Percentiles rank a stretch among this genome's conserved stretches.
These are phyloP conservation scores for Passalora sequoiae DNA, from an alignment of 2,329 filamentous ascomycete genomes.

Conservation along the genomic window DNA sequence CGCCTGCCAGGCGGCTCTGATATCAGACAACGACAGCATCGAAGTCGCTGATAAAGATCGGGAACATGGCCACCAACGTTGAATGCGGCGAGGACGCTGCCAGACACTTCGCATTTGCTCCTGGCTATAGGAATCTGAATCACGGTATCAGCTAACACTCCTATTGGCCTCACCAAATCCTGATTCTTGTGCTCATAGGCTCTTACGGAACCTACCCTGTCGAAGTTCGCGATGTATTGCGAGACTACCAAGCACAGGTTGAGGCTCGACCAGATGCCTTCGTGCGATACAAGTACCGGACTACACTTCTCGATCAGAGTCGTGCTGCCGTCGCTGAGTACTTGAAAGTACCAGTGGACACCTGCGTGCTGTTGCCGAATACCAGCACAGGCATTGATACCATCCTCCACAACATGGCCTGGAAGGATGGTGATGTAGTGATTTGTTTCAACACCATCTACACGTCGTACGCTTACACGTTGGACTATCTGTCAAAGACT, in stretches of 20 bases:
- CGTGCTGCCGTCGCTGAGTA: constrained; percentile 60
- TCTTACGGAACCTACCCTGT: constrained; percentile 74
- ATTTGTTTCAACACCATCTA: constrained; percentile 76
- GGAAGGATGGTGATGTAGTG: constrained; percentile 66
- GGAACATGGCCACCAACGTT: constrained; percentile 11
- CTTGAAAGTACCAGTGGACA: constrained; percentile 60
- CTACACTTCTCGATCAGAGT: constrained; percentile 57
- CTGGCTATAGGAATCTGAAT: constrained; percentile 65
- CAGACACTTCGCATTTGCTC: constrained; percentile 62
- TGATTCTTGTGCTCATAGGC: constrained; percentile 41
- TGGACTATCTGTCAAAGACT: constrained; percentile 66
- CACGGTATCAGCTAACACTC: constrained; percentile 52
- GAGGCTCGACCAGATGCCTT: constrained; percentile 71
- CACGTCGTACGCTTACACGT: constrained; percentile 65
- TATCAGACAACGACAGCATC: background rate
- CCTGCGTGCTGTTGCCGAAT: constrained; percentile 73
- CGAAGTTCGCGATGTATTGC: constrained; percentile 56
- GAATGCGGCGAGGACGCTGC: constrained; percentile 42
- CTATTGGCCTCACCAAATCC: background rate
- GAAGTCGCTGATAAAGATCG: background rate
- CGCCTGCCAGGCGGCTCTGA: background rate
- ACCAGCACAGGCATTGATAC: constrained; percentile 74
- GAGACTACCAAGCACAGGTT: constrained; percentile 58
- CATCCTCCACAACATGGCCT: constrained; percentile 67
- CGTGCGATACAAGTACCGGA: constrained; percentile 61